phyloP scores from a whole-genome alignment of 2,329 filamentous ascomycete species.

The Fusarium neocosmosporiellum region DNA sequence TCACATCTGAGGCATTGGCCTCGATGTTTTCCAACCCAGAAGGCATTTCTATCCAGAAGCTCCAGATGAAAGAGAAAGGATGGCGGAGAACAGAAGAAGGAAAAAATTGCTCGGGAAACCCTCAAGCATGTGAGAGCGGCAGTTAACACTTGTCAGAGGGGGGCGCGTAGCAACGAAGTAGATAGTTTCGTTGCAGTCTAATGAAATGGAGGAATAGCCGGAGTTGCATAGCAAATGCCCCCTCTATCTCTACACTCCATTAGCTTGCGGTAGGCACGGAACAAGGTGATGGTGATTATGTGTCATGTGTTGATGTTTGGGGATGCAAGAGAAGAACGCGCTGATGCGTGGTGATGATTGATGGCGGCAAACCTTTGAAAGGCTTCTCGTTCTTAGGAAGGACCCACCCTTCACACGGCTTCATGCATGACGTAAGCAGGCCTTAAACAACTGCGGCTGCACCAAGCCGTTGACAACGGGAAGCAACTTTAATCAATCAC shows the following conservation, averaged over 20 bases:
- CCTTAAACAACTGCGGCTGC: not conserved
- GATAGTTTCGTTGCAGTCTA: constrained; percentile 9
- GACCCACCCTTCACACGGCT: not conserved
- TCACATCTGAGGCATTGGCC: constrained; percentile 9
- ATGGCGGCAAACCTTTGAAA: constrained; percentile 12
- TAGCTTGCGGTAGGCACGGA: not conserved
- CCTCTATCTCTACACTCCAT: constrained; percentile 3
- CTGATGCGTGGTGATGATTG: not conserved
- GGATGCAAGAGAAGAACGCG: not conserved
- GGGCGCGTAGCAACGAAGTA: constrained; percentile 11
- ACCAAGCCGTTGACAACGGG: not conserved
- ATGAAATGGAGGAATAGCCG: not conserved
- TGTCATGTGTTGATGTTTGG: not conserved
- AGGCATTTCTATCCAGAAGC: constrained; percentile 26
- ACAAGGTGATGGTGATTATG: not conserved
- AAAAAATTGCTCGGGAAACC: constrained; percentile 12
- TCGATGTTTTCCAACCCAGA: constrained; percentile 3
- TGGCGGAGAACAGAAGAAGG: constrained; percentile 4
- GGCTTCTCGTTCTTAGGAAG: not conserved
- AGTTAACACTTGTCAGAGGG: constrained; percentile 41
- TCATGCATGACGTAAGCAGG: constrained; percentile 24
- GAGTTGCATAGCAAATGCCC: not conserved
- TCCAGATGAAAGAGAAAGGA: not conserved
- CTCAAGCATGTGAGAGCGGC: constrained; percentile 22
- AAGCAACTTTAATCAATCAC: not conserved